These are phyloP conservation scores for Tricharina praecox DNA, from an alignment of 495 filamentous ascomycete species.

Conservation along the genomic window DNA sequence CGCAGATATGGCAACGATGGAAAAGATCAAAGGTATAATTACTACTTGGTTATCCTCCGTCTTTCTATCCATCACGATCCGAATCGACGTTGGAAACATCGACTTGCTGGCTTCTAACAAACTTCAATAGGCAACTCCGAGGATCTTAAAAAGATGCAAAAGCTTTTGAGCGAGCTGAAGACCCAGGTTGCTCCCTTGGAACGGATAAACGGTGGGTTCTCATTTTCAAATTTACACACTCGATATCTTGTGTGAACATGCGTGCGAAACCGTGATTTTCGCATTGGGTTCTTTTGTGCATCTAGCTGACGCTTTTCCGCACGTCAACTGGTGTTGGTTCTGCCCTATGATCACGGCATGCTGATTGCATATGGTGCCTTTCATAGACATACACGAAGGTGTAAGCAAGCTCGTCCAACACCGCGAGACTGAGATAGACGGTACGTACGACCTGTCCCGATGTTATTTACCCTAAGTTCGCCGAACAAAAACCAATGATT, in stretches of 20 bases:
- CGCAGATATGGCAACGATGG: conserved; percentile 3
- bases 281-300: no score
- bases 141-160: not conserved
- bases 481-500: not conserved
- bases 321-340: not conserved
- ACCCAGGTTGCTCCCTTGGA: not conserved
- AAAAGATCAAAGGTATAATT: not conserved
- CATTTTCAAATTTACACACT: not conserved
- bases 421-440: not conserved
- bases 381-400: conserved; percentile 1
- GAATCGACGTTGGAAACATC: not conserved
- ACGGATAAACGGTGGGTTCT: not conserved
- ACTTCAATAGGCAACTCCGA: not conserved
- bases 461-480: not conserved
- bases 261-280: not conserved
- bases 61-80: not conserved
- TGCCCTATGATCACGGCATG: not conserved
- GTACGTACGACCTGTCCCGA: not conserved
- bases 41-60: not conserved
- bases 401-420: conserved; percentile 1
- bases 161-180: not conserved
- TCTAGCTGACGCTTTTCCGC: no score
- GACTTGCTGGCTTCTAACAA: not conserved
- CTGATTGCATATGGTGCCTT: not conserved
- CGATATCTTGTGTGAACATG: not conserved